phyloP scores from a whole-genome alignment of 352 stramenopile genomes.

The Saprolegnia diclina region DNA sequence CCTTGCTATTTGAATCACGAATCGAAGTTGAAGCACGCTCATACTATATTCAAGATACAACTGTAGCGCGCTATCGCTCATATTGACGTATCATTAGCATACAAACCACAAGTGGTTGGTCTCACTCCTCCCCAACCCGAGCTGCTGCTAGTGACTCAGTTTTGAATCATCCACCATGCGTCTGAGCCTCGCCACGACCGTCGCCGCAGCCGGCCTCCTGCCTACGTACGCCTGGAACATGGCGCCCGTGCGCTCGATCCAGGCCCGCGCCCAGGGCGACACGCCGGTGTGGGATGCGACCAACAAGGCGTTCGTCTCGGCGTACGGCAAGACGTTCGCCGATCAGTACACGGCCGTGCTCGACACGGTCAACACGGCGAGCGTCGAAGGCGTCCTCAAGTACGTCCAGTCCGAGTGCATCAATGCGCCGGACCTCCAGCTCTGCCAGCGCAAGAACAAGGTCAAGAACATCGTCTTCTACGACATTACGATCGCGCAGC shows the following conservation, averaged over 20 bases:
- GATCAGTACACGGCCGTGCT: constrained; percentile 51
- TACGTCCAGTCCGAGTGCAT: constrained; percentile 79
- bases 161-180: too few species aligned
- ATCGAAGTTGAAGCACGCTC: too few species aligned
- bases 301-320: constrained; percentile 20
- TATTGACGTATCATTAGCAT: too few species aligned
- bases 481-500: constrained; percentile 64
- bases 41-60: too few species aligned
- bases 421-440: constrained; percentile 43
- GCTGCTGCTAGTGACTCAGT: too few species aligned
- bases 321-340: constrained; percentile 33
- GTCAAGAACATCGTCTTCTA: constrained; percentile 82
- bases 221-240: constrained; percentile 53
- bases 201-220: background rate
- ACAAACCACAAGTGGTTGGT: too few species aligned
- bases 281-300: constrained; percentile 48
- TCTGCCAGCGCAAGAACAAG: constrained; percentile 75
- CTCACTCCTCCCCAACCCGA: too few species aligned
- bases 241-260: constrained; percentile 58
- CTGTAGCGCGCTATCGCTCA: too few species aligned
- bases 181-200: too few species aligned
- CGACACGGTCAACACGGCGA: constrained; percentile 73
- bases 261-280: constrained; percentile 69
- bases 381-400: constrained; percentile 66
- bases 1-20: too few species aligned